Evolutionary conservation across 139 green algal species (phyloP), one percentile per base, ranked within the genome.

Genomic region (Volvox africanus): DNA sequence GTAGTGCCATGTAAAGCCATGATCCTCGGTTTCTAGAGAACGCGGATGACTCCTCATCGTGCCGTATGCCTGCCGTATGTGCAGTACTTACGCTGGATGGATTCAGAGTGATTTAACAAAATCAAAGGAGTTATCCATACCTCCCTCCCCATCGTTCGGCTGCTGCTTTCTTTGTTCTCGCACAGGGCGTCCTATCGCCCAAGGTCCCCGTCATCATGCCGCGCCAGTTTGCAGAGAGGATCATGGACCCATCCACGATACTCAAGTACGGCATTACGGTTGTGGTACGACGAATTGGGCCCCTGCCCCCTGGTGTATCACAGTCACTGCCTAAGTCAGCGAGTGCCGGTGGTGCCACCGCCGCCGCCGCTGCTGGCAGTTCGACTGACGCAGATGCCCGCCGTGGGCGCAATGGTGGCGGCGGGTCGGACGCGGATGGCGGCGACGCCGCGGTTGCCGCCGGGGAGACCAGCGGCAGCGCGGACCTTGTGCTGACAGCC

Each of bases 191-290:
- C 35, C 44, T 88, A 50, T 92, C 61, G 9, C 75, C 76, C 75
- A 90, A 87, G 90, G 80, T 87, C 20, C 83, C 62, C 61, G 71
- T 89, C 71, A 91, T 86, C 76, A 91, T 91, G 76, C 87, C 87
- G 9, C 76, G 75, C 18, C 76, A 91, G 76, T 91, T 91, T 62
- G 87, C 76, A 19, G 76, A 91, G 61, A 80, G 76, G 21, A 61
- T 86, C 33, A 80, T 91, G 87, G 32, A 86, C 61, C 76, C 87
- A 1, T 61, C 87, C 76, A 78, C 61, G 24, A 91, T 91, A 18
- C 76, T 91, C 18, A 73, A 86, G 61, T 79, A 82, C 87, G 87
- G 87, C 61, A 80, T 91, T 22, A 79, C 61, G 11, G 76, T 91
- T 13, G 5, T 79, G 17, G 76, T 91, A 37, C 61, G 76, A 0